Evolutionary conservation across 2,329 filamentous ascomycete genomes (phyloP).

Genomic region (Ilyonectria destructans): DNA sequence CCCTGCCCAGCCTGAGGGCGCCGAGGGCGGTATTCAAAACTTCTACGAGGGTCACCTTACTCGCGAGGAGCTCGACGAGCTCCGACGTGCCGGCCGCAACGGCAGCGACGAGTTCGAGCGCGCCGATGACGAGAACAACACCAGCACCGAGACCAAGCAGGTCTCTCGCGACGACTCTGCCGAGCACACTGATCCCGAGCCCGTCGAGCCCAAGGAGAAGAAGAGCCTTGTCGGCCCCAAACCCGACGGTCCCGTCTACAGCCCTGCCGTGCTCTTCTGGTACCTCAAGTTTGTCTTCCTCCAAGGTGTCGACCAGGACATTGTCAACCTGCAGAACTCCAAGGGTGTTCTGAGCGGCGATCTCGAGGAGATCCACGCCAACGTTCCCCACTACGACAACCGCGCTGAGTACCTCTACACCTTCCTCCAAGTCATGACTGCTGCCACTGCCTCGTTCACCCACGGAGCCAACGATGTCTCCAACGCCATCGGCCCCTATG

Average conservation of each 20-base stretch:
- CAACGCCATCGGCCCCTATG: conserved; percentile 75
- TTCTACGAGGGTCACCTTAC: conserved; percentile 73
- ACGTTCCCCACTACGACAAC: conserved; percentile 74
- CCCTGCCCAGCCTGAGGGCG: conserved; percentile 76
- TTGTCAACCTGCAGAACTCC: conserved; percentile 48
- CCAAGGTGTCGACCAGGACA: conserved; percentile 49
- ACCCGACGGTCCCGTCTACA: conserved; percentile 37
- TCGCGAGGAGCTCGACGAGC: conserved; percentile 64
- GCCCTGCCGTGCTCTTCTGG: conserved; percentile 43
- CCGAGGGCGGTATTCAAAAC: conserved; percentile 69
- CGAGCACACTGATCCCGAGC: conserved; percentile 17
- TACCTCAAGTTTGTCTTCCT: conserved; percentile 46
- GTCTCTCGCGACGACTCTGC: conserved; percentile 11
- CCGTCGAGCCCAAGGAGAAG: conserved; percentile 29
- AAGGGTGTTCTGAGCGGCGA: conserved; percentile 69
- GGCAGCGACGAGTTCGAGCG: conserved; percentile 45
- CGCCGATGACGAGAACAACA: conserved; percentile 33
- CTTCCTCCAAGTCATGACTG: conserved; percentile 74
- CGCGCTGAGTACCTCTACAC: conserved; percentile 71
- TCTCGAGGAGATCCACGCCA: conserved; percentile 70
- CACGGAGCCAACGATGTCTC: conserved; percentile 79
- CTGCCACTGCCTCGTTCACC: conserved; percentile 75
- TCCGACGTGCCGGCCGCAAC: conserved; percentile 52
- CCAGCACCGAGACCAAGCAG: conserved; percentile 44
- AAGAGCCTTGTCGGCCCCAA: conserved; percentile 43